Conservation (phyloP, 2,329 filamentous ascomycete species). For the Curvularia sp. region DNA sequence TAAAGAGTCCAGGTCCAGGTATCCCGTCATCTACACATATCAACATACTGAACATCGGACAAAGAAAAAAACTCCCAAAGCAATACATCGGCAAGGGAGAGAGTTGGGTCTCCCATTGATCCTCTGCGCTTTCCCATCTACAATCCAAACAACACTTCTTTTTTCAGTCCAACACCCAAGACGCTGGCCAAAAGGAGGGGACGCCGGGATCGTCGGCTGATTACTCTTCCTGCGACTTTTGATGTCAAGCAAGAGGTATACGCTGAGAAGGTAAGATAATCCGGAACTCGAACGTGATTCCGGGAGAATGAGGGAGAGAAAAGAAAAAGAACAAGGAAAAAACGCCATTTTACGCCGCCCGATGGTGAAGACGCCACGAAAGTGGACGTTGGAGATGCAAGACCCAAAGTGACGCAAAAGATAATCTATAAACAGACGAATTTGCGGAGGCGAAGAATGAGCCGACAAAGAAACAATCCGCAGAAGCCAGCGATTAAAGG, state of each 20-base stretch:
- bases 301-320: slow-evolving; percentile 6
- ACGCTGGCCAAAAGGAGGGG: slow-evolving; percentile 22
- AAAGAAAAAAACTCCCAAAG: neutral
- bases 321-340: slow-evolving; percentile 4
- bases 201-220: slow-evolving; percentile 32
- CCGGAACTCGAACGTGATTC: slow-evolving; percentile 10
- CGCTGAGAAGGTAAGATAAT: slow-evolving; percentile 19
- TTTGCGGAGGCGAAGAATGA: slow-evolving; percentile 26
- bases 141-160: slow-evolving; percentile 8
- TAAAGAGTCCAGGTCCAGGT: slow-evolving; percentile 10
- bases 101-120: neutral
- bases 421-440: slow-evolving; percentile 35
- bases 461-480: slow-evolving; percentile 22
- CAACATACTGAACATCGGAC: slow-evolving; percentile 20
- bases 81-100: neutral
- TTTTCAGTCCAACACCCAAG: slow-evolving; percentile 13
- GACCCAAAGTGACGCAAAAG: slow-evolving; percentile 19
- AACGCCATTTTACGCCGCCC: slow-evolving; percentile 46
- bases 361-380: slow-evolving; percentile 28
- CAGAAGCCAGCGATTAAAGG: slow-evolving; percentile 33
- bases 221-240: slow-evolving; percentile 39
- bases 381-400: slow-evolving; percentile 35
- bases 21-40: slow-evolving; percentile 33
- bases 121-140: neutral
- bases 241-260: slow-evolving; percentile 30